These are phyloP conservation scores for Gossypium laxum DNA, from an alignment of 441 rosid genomes.

Conservation along the genomic window DNA sequence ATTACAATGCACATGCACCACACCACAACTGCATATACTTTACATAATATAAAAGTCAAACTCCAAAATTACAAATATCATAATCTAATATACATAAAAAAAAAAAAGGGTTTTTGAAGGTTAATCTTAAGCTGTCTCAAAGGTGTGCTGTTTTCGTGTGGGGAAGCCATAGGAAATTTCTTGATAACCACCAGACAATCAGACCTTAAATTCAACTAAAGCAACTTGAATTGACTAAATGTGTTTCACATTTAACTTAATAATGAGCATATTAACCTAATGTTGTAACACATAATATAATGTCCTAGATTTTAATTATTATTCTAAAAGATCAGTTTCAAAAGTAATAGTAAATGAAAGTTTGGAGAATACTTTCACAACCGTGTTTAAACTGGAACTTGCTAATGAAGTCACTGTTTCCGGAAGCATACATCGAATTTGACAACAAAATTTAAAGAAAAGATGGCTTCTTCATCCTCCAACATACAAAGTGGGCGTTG, in stretches of 20 bases:
- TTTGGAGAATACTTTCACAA: background rate
- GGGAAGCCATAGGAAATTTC: slow-evolving; percentile 2
- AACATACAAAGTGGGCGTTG: background rate
- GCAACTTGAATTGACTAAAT: background rate
- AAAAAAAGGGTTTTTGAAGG: background rate
- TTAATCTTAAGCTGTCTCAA: background rate
- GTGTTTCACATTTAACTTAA: background rate
- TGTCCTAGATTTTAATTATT: too few relatives aligned
- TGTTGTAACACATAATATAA: too few relatives aligned
- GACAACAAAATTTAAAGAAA: background rate
- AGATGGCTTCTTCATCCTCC: background rate
- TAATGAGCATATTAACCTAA: background rate
- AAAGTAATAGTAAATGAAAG: background rate
- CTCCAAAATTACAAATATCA: background rate
- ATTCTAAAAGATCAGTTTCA: background rate
- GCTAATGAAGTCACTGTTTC: background rate
- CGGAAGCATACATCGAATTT: slow-evolving; percentile 4
- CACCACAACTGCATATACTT: too few relatives aligned
- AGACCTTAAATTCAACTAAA: background rate
- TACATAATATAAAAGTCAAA: background rate
- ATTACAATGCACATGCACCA: background rate
- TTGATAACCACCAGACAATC: background rate
- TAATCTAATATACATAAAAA: background rate
- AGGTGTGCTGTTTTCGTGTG: background rate
- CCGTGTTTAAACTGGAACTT: background rate